phyloP scores from a whole-genome alignment of 805 yeast species.

The Vanderwaltozyma yarrowii region DNA sequence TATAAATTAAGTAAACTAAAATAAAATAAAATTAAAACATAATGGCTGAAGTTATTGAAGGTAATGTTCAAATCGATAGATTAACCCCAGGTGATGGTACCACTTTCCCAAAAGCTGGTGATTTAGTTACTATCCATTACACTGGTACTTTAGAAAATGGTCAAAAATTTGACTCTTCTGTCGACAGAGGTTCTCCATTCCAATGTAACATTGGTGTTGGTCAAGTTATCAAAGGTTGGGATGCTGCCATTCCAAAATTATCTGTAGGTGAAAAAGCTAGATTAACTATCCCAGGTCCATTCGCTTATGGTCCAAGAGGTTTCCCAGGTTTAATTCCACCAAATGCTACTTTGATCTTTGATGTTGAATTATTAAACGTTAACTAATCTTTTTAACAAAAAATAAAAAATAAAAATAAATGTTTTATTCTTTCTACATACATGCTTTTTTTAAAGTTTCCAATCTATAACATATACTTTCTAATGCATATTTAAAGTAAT shows the following conservation, averaged over 20 bases:
- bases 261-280: conserved; percentile 90
- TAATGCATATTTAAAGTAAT: too few relatives aligned
- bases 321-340: conserved; percentile 97
- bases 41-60: conserved; percentile 31
- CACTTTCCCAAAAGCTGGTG: conserved; percentile 81
- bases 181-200: conserved; percentile 93
- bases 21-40: neutral
- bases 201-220: conserved; percentile 92
- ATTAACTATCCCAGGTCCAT: conserved; percentile 83
- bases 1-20: too few relatives aligned
- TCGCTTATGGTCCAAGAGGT: conserved; percentile 91
- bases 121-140: conserved; percentile 87
- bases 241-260: conserved; percentile 83
- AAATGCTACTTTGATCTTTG: conserved; percentile 83
- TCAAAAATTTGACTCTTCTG: conserved; percentile 89
- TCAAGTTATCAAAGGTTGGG: conserved; percentile 96
- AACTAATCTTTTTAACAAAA: conserved; percentile 20
- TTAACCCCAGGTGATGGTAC: conserved; percentile 62
- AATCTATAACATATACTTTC: too few relatives aligned
- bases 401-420: too few relatives aligned
- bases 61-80: conserved; percentile 32
- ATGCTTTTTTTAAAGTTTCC: too few relatives aligned
- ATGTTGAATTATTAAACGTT: conserved; percentile 56
- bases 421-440: neutral
- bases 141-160: conserved; percentile 93